Conservation (phyloP, 1,284 basidiomycete genomes). For the Ustilago sp. region DNA sequence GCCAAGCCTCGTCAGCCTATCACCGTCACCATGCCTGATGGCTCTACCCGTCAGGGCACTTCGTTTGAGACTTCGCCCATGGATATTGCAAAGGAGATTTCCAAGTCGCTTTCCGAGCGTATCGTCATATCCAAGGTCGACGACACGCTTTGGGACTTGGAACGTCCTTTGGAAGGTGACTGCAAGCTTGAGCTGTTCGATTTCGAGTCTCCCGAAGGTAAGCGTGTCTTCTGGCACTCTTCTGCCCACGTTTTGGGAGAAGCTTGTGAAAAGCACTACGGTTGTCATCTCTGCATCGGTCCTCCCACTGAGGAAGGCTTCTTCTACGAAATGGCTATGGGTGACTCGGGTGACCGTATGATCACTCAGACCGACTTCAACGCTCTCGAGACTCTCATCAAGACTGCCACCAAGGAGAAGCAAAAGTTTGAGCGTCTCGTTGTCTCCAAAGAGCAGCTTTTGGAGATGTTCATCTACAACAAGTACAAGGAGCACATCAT, state of each 20-base stretch:
- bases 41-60: conserved; percentile 82
- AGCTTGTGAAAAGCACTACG: conserved; percentile 94
- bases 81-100: conserved; percentile 87
- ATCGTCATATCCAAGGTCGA: conserved; percentile 96
- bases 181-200: conserved; percentile 87
- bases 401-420: conserved; percentile 92
- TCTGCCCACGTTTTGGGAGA: conserved; percentile 99
- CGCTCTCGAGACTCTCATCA: conserved; percentile 87
- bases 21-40: conserved; percentile 86
- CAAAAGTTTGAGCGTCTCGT: conserved; percentile 96
- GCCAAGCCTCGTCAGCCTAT: conserved; percentile 89
- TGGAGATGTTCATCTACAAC: conserved; percentile 99
- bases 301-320: conserved; percentile 98
- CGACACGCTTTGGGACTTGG: conserved; percentile 91
- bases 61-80: conserved; percentile 98
- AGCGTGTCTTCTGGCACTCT: conserved; percentile 95
- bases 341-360: conserved; percentile 64
- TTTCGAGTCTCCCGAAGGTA: conserved; percentile 93
- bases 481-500: conserved; percentile 99
- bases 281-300: conserved; percentile 95
- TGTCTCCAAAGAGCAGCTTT: conserved; percentile 89
- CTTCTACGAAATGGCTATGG: conserved; percentile 93
- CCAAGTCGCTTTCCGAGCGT: conserved; percentile 87
- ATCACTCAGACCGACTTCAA: conserved; percentile 80
- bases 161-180: conserved; percentile 87